Conservation (phyloP, 106 monocot species). For the Acorus gramineus region DNA sequence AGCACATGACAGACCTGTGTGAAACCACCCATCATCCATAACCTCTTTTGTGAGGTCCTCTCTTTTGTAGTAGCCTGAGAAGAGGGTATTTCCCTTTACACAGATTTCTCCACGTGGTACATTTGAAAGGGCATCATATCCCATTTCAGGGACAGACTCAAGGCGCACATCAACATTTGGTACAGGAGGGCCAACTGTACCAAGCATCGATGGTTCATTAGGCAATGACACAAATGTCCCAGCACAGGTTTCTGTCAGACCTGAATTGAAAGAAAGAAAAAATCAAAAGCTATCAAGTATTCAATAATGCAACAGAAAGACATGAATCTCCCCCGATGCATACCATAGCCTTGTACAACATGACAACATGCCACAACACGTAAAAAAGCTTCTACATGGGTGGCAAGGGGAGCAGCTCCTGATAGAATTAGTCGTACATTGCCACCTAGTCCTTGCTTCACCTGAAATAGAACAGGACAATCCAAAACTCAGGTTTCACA, state of each 20-base stretch:
- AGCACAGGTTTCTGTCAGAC: conserved; percentile 86
- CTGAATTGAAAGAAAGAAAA: conserved; percentile 18
- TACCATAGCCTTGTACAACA: conserved; percentile 97
- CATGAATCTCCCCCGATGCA: background rate
- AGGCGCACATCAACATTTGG: conserved; percentile 77
- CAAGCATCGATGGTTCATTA: conserved; percentile 61
- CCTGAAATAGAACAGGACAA: conserved; percentile 25
- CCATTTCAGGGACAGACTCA: conserved; percentile 94
- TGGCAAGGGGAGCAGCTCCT: conserved; percentile 86
- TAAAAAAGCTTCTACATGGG: conserved; percentile 76
- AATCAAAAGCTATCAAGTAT: background rate
- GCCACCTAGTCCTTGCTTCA: conserved; percentile 85
- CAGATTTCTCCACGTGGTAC: conserved; percentile 81
- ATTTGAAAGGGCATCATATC: conserved; percentile 63
- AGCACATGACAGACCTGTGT: conserved; percentile 57
- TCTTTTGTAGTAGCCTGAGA: conserved; percentile 91
- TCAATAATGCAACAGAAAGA: background rate
- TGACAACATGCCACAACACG: conserved; percentile 74
- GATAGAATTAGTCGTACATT: conserved; percentile 77
- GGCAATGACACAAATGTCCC: conserved; percentile 88
- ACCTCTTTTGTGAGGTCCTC: conserved; percentile 86
- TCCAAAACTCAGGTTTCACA: background rate
- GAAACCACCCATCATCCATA: conserved; percentile 94
- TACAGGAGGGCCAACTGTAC: conserved; percentile 88
- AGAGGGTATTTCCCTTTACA: conserved; percentile 72